Evolutionary conservation across 1,284 basidiomycete genomes (phyloP).

Genomic region (Rhodotorula sp.): DNA sequence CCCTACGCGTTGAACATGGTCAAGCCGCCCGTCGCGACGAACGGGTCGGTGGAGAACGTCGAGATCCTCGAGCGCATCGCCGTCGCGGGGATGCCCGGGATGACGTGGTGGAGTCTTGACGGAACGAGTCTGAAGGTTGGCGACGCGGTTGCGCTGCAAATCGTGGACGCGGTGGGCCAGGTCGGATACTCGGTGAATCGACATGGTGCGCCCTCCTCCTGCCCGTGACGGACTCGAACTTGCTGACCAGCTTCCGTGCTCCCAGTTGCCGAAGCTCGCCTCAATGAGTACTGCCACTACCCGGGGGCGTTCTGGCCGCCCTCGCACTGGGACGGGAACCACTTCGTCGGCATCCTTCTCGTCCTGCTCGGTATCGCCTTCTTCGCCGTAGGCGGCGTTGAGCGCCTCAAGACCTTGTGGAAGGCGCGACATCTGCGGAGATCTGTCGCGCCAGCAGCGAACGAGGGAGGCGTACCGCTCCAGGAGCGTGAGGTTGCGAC

Average conservation of each 20-base stretch:
- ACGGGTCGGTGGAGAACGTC: slow-evolving; percentile 12
- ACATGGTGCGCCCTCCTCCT: slow-evolving; percentile 2
- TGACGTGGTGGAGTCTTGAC: slow-evolving; percentile 11
- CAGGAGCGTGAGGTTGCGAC: slow-evolving; percentile 3
- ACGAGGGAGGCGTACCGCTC: background rate
- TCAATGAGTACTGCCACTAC: slow-evolving; percentile 33
- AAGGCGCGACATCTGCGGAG: background rate
- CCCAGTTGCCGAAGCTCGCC: slow-evolving; percentile 7
- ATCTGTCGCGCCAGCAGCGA: background rate
- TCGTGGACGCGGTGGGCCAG: slow-evolving; percentile 10
- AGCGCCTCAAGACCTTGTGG: background rate
- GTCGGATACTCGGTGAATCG: slow-evolving; percentile 16
- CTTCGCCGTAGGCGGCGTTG: background rate
- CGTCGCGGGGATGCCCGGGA: slow-evolving; percentile 21
- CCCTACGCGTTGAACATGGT: slow-evolving; percentile 20
- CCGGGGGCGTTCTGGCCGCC: slow-evolving; percentile 28
- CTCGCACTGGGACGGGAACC: slow-evolving; percentile 19
- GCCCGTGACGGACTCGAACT: background rate
- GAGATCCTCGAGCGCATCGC: slow-evolving; percentile 13
- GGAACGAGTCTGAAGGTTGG: background rate
- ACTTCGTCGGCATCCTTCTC: slow-evolving; percentile 22
- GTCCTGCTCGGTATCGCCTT: slow-evolving; percentile 20
- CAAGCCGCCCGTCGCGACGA: background rate
- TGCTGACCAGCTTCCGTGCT: background rate
- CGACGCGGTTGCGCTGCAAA: slow-evolving; percentile 17